Evolutionary conservation across 805 yeast species (phyloP).

Genomic region (Suhomyces xylopsoci): DNA sequence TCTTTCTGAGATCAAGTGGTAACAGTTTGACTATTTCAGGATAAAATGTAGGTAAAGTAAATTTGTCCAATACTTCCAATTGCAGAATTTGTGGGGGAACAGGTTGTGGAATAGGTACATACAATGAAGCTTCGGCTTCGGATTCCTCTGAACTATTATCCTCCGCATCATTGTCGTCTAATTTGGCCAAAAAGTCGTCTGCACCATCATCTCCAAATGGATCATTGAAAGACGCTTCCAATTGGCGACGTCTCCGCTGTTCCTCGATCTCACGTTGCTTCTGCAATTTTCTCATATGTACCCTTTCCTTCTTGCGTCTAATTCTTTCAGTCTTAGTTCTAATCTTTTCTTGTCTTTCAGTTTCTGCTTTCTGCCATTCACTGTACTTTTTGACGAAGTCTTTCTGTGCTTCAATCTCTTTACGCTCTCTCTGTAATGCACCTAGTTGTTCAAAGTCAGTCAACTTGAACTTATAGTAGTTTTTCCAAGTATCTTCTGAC

Average conservation of each 20-base stretch:
- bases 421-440: constrained; percentile 14
- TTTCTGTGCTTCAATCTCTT: constrained; percentile 12
- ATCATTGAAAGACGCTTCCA: constrained; percentile 13
- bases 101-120: constrained; percentile 16
- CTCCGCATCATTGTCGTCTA: constrained; percentile 3
- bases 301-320: constrained; percentile 9
- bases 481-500: constrained; percentile 37
- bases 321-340: constrained; percentile 7
- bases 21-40: constrained; percentile 30
- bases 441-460: constrained; percentile 38
- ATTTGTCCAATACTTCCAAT: constrained; percentile 22
- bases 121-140: constrained; percentile 10
- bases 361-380: constrained; percentile 14
- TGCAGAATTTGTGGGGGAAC: constrained; percentile 17
- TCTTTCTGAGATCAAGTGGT: constrained; percentile 25
- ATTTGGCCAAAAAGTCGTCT: constrained; percentile 6
- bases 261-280: constrained; percentile 13
- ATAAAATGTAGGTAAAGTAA: constrained; percentile 33
- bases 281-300: constrained; percentile 13
- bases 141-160: constrained; percentile 8
- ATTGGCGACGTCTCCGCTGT: constrained; percentile 10
- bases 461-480: constrained; percentile 37
- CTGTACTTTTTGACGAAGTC: constrained; percentile 12
- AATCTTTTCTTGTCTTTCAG: constrained; percentile 12
- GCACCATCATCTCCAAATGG: constrained; percentile 11